These are phyloP conservation scores for Monosporascus sp. DNA, from an alignment of 2,329 filamentous ascomycete genomes.

Conservation along the genomic window DNA sequence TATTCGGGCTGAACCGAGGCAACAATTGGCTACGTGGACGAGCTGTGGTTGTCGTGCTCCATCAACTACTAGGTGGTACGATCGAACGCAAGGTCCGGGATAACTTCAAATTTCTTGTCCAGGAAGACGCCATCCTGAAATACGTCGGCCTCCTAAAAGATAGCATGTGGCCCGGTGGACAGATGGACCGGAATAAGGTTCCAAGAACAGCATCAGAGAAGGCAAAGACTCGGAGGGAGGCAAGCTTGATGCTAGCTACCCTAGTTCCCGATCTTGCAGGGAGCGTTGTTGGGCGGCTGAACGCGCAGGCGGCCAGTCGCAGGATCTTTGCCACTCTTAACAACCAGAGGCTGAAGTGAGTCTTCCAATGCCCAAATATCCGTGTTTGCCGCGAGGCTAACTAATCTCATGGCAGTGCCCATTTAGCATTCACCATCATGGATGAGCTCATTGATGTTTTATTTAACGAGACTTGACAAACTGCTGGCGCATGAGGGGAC, in stretches of 20 bases:
- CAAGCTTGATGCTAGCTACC: constrained; percentile 82
- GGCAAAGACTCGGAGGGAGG: constrained; percentile 76
- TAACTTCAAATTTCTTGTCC: constrained; percentile 65
- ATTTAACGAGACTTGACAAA: constrained; percentile 42
- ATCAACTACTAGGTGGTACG: constrained; percentile 91
- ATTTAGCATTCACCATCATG: constrained; percentile 65
- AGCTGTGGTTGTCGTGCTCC: constrained; percentile 91
- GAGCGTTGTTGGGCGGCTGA: constrained; percentile 86
- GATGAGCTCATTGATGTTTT: constrained; percentile 65
- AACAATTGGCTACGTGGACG: constrained; percentile 97
- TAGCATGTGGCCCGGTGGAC: constrained; percentile 75
- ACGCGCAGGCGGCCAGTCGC: constrained; percentile 85
- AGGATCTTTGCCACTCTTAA: constrained; percentile 89
- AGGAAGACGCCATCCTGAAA: constrained; percentile 72
- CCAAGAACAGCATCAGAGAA: constrained; percentile 68
- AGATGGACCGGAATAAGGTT: constrained; percentile 42
- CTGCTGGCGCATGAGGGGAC: no score
- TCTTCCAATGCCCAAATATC: constrained; percentile 18
- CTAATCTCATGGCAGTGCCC: constrained; percentile 45
- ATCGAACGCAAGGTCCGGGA: constrained; percentile 95
- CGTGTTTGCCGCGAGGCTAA: constrained; percentile 7
- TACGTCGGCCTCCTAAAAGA: constrained; percentile 73
- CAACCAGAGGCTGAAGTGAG: constrained; percentile 83
- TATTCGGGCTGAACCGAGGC: constrained; percentile 89
- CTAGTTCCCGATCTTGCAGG: constrained; percentile 86